Evolutionary conservation across 345 rosid species (phyloP), one percentile per base, ranked within the genome.

Genomic region (Arabidopsis suecica): DNA sequence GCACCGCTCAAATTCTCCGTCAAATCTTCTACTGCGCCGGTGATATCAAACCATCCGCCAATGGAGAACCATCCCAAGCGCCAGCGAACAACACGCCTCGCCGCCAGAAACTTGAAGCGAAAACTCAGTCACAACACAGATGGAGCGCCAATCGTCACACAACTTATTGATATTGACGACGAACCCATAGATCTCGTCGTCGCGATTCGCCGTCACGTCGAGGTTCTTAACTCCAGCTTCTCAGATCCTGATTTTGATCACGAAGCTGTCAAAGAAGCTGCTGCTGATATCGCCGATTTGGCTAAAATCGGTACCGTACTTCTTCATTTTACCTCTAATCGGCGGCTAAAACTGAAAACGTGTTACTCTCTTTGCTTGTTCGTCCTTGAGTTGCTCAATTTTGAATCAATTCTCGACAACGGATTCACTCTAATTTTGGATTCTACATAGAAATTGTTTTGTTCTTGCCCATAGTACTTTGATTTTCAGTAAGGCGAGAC

Each of bases 31-130:
- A 2, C 61, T 3, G 4, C 38, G 49, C 37, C 18, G 40, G 25
- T 20, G 23, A 51, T 53, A 55, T 73, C 36, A 30, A 20, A 54
- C 47, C 37, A 45, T 13, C 50, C 59, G 47, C 38, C 68, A 10
- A 86, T 88, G 93, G 88, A 83, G 74, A 69, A 45, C 36, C 80
- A 76, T 3, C 60, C 47, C 9, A 77, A 76, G 63, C 83, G 76
- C 42, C 85, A 66, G 74, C 78, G 72, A 40, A 47, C 79, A 55
- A 45, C 82, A 49, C 41, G 75, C 13, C 9, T 65, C 62, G 12
- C 23, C 49, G 76, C 76, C 9, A 74, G 83, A 48, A 81, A 83
- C 82, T 79, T 83, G 89, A 90, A 83, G 81, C 75, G 89, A 48
- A 88, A 86, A 78, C 81, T 83, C 8, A 79, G 79, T 65, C 80